These are phyloP conservation scores for Buxus sempervirens DNA, from an alignment of 164 flowering plant genomes.

Conservation along the genomic window DNA sequence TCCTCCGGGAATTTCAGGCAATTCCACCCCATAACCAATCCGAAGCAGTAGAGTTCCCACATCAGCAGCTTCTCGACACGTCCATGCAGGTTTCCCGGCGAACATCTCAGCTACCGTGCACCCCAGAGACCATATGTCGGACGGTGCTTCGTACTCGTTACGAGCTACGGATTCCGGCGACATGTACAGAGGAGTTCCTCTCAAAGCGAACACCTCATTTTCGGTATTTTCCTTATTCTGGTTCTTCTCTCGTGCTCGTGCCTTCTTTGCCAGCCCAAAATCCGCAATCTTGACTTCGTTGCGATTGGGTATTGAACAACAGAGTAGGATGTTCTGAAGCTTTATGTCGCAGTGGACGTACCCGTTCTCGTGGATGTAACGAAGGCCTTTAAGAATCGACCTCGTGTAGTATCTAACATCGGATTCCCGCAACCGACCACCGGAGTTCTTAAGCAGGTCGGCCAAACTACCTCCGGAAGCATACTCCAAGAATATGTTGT, in stretches of 20 bases:
- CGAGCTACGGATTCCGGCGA: slow-evolving; percentile 65
- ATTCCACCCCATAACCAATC: slow-evolving; percentile 50
- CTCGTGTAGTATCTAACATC: slow-evolving; percentile 38
- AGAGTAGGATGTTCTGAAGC: slow-evolving; percentile 50
- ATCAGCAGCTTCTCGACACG: slow-evolving; percentile 24
- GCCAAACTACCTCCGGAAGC: slow-evolving; percentile 51
- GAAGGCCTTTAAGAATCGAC: slow-evolving; percentile 44
- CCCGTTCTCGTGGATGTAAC: slow-evolving; percentile 42
- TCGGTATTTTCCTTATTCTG: background rate
- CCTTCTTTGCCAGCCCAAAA: slow-evolving; percentile 73
- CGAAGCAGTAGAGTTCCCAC: slow-evolving; percentile 34
- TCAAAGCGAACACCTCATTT: slow-evolving; percentile 31
- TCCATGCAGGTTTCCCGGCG: slow-evolving; percentile 67
- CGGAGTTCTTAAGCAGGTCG: slow-evolving; percentile 27
- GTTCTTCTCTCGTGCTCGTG: slow-evolving; percentile 8
- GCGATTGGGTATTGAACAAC: slow-evolving; percentile 11
- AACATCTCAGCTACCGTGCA: slow-evolving; percentile 77
- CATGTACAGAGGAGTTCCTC: slow-evolving; percentile 80
- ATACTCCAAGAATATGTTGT: slow-evolving; percentile 58
- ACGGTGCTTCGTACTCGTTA: slow-evolving; percentile 47
- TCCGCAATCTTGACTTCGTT: slow-evolving; percentile 57
- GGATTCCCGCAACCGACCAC: slow-evolving; percentile 36
- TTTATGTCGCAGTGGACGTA: slow-evolving; percentile 82
- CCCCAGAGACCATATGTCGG: slow-evolving; percentile 85
- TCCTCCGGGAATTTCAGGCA: slow-evolving; percentile 48